Percentiles rank a stretch among this genome's conserved stretches.
These are phyloP conservation scores for Jasminum sambac DNA, from an alignment of 257 asterid species.

Conservation along the genomic window DNA sequence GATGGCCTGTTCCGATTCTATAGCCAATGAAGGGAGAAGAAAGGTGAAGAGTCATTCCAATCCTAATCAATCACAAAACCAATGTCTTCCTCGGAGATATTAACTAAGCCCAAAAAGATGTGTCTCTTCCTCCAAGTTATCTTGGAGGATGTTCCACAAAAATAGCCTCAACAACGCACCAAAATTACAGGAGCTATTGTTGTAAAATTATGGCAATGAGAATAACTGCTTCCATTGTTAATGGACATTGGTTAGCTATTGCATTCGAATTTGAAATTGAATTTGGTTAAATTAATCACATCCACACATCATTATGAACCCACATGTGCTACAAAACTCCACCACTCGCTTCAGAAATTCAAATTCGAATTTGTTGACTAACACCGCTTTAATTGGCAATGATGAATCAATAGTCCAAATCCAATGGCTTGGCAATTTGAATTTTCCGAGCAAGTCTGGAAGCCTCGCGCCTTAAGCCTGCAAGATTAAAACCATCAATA, in stretches of 20 bases:
- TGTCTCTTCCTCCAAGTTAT: too few species aligned
- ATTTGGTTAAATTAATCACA: neutral
- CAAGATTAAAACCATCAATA: slow-evolving; percentile 49
- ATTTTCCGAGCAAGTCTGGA: slow-evolving; percentile 43
- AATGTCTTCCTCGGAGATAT: too few species aligned
- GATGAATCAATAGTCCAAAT: slow-evolving; percentile 28
- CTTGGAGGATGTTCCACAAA: neutral
- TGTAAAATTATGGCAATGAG: neutral
- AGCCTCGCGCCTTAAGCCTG: slow-evolving; percentile 38
- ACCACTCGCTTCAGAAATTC: neutral
- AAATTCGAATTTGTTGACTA: neutral
- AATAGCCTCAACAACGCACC: neutral
- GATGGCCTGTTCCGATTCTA: too few species aligned
- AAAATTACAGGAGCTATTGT: neutral
- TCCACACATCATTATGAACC: neutral
- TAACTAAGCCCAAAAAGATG: too few species aligned
- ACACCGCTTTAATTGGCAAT: neutral
- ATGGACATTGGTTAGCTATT: neutral
- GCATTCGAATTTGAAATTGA: too few species aligned
- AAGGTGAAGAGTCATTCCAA: too few species aligned
- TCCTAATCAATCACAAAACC: too few species aligned
- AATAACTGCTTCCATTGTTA: neutral
- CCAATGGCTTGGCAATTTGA: slow-evolving; percentile 46
- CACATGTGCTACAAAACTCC: too few species aligned
- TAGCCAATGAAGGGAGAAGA: too few species aligned